Percentiles rank a stretch among this genome's conserved stretches.
phyloP scores from a whole-genome alignment of 2,329 filamentous ascomycete genomes.

The Akanthomyces dipterigenus region DNA sequence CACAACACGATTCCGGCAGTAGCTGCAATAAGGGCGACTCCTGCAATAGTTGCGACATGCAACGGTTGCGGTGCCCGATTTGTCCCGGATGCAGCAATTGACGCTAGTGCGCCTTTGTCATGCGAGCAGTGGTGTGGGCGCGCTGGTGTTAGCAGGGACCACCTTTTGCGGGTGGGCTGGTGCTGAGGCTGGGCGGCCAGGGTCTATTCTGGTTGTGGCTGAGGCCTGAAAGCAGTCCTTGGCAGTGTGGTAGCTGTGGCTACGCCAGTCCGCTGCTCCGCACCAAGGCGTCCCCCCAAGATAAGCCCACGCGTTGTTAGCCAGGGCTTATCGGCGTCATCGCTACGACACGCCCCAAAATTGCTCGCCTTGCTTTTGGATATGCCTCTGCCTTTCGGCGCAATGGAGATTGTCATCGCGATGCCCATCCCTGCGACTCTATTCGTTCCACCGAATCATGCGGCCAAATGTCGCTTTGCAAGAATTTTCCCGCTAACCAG shows the following conservation, averaged over 20 bases:
- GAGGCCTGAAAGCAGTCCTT: neutral
- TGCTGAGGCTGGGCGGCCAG: neutral
- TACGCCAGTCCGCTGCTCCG: neutral
- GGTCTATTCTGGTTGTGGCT: slow-evolving; percentile 1
- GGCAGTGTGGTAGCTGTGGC: neutral
- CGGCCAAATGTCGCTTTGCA: neutral
- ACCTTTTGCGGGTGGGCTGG: neutral
- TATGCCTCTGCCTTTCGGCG: no score
- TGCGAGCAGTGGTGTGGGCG: neutral
- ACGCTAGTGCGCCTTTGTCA: neutral
- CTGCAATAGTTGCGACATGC: neutral
- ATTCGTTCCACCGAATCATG: neutral
- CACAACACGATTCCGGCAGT: neutral
- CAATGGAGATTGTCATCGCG: neutral
- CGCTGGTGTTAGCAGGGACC: no score
- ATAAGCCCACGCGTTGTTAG: neutral
- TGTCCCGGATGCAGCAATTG: neutral
- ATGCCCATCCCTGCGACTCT: neutral
- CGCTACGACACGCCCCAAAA: neutral
- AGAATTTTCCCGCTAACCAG: neutral
- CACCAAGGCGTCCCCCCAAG: neutral
- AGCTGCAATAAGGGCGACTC: no score
- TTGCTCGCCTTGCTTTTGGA: neutral
- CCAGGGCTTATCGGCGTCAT: neutral
- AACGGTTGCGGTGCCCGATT: neutral